These are phyloP conservation scores for Tetraselmis chui DNA, from an alignment of 139 green algal genomes.

Conservation along the genomic window DNA sequence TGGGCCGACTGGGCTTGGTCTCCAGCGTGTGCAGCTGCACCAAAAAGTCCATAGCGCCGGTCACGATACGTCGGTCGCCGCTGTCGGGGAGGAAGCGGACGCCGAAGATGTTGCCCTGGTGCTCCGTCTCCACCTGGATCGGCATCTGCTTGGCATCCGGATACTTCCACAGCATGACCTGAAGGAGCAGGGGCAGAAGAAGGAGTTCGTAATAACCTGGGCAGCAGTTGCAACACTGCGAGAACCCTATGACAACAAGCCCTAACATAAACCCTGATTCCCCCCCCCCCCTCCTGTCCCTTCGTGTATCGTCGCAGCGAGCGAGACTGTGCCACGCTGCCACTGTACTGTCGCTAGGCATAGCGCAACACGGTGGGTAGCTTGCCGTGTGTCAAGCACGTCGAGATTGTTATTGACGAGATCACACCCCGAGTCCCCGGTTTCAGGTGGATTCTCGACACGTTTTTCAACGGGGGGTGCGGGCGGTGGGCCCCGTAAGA, in stretches of 20 bases:
- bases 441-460: too few species aligned
- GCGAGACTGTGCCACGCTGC: background rate
- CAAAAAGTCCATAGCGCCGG: conserved; percentile 64
- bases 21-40: conserved; percentile 69
- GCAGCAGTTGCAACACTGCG: background rate
- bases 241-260: too few species aligned
- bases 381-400: too few species aligned
- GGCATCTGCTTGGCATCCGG: conserved; percentile 37
- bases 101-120: conserved; percentile 82
- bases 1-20: background rate
- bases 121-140: conserved; percentile 53
- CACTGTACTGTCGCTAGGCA: background rate
- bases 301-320: background rate
- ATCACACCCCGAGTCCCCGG: too few species aligned
- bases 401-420: too few species aligned
- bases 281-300: background rate
- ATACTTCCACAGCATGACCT: conserved; percentile 64
- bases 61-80: conserved; percentile 41
- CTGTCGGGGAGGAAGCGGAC: conserved; percentile 67
- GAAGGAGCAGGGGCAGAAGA: background rate
- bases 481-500: too few species aligned
- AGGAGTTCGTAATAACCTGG: background rate
- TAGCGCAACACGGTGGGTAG: background rate
- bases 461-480: too few species aligned
- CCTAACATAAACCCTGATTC: too few species aligned